phyloP scores from a whole-genome alignment of 2,329 filamentous ascomycete species.

The Penicillium sp. region DNA sequence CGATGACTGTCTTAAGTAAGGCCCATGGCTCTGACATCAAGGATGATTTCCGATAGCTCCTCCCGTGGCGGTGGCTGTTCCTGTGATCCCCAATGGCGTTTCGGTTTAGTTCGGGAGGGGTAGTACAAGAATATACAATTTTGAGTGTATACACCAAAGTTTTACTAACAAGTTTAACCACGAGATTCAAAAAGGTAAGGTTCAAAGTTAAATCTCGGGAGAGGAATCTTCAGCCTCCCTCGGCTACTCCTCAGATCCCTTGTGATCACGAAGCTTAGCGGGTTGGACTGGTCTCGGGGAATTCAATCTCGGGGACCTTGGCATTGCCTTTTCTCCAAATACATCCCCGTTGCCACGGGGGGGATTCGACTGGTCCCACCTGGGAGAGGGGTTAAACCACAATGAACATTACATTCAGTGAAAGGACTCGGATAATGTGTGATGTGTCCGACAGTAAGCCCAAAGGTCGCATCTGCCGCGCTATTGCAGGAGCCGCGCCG shows the following conservation, averaged over 20 bases:
- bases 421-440: slow-evolving; percentile 8
- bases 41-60: slow-evolving; percentile 14
- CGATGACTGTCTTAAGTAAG: background rate
- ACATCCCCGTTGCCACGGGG: background rate
- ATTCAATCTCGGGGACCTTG: background rate
- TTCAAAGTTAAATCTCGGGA: slow-evolving; percentile 12
- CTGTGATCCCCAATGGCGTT: background rate
- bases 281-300: background rate
- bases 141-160: background rate
- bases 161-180: background rate
- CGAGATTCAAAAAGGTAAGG: slow-evolving; percentile 3
- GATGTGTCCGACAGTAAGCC: slow-evolving; percentile 22
- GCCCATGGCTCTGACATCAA: slow-evolving; percentile 5
- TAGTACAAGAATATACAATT: background rate
- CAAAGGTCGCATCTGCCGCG: slow-evolving; percentile 19
- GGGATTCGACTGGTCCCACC: slow-evolving; percentile 1
- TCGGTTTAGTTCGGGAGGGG: background rate
- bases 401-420: too few species aligned
- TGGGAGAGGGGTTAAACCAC: background rate
- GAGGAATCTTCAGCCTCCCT: slow-evolving; percentile 17
- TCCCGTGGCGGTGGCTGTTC: slow-evolving; percentile 18
- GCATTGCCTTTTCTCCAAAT: background rate
- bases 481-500: slow-evolving; percentile 27
- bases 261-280: slow-evolving; percentile 19
- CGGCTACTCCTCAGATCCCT: slow-evolving; percentile 13